Evolutionary conservation across 129 eudicot species (phyloP).

Genomic region (Arctium lappa): DNA sequence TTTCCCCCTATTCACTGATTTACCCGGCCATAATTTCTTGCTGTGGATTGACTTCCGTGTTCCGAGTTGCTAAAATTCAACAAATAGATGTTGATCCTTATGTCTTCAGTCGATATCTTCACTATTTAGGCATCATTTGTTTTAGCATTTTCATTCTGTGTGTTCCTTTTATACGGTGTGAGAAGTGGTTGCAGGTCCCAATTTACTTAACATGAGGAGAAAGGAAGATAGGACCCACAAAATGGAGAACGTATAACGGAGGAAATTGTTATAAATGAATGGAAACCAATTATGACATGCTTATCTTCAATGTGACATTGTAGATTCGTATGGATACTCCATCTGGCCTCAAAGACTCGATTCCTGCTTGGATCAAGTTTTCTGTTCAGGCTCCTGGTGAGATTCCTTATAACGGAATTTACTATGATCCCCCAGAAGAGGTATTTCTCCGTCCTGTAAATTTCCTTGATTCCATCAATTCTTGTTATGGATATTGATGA

Average conservation of each 20-base stretch:
- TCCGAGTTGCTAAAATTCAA: neutral
- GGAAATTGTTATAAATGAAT: neutral
- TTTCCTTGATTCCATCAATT: neutral
- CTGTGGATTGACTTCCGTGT: too few relatives aligned
- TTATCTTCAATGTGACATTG: neutral
- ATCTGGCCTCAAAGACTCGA: constrained; percentile 93
- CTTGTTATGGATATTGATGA: constrained; percentile 10
- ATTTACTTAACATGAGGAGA: neutral
- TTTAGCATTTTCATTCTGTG: neutral
- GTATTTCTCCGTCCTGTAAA: constrained; percentile 27
- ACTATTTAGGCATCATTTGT: neutral
- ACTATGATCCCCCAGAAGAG: constrained; percentile 98
- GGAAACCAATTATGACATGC: neutral
- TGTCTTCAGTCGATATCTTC: neutral
- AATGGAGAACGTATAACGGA: neutral
- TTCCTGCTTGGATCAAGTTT: constrained; percentile 99
- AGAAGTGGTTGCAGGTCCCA: neutral
- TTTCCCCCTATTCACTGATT: neutral
- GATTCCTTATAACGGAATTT: constrained; percentile 93
- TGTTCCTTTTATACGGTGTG: neutral
- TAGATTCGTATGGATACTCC: constrained; percentile 99
- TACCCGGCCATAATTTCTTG: too few relatives aligned
- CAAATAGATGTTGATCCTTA: neutral
- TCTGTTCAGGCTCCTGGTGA: constrained; percentile 93
- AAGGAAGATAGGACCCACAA: constrained; percentile 7